These are phyloP conservation scores for Mortierella polycephala DNA, from an alignment of 371 early-diverging fungal genomes.

Conservation along the genomic window DNA sequence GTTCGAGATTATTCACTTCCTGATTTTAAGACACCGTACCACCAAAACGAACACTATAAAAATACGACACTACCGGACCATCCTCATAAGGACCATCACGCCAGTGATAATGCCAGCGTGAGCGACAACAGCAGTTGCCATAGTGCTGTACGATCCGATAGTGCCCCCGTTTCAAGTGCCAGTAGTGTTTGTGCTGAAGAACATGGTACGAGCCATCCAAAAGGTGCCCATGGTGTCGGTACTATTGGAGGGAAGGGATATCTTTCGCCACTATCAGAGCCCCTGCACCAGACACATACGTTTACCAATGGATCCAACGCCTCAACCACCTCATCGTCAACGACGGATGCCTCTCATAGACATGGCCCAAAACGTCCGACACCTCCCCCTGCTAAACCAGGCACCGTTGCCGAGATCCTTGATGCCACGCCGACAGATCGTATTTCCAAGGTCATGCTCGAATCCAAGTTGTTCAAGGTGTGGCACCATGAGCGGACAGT, in stretches of 20 bases:
- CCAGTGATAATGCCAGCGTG: conserved; percentile 8
- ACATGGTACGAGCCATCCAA: neutral
- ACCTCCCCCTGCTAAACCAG: conserved; percentile 32
- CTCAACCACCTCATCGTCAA: conserved; percentile 3
- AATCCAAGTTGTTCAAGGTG: conserved; percentile 47
- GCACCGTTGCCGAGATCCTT: conserved; percentile 42
- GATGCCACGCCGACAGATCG: conserved; percentile 39
- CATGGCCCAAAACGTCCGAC: conserved; percentile 2
- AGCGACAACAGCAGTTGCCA: conserved; percentile 23
- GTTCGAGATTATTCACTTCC: conserved; percentile 43
- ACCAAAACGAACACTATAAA: conserved; percentile 12
- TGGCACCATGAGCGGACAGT: conserved; percentile 48
- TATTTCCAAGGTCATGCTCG: conserved; percentile 50
- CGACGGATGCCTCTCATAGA: neutral
- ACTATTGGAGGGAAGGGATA: neutral
- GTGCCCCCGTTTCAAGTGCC: conserved; percentile 16
- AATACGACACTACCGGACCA: neutral
- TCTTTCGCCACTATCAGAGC: neutral
- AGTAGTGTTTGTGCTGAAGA: conserved; percentile 8
- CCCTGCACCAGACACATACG: neutral
- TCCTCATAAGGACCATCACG: conserved; percentile 1
- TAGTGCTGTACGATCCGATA: conserved; percentile 9
- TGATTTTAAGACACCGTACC: conserved; percentile 15
- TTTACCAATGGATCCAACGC: neutral
- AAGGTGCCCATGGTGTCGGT: neutral